Evolutionary conservation across 768 basidiomycete species (phyloP), one percentile per base, ranked within the genome.

Genomic region (Leccinum arenicola): DNA sequence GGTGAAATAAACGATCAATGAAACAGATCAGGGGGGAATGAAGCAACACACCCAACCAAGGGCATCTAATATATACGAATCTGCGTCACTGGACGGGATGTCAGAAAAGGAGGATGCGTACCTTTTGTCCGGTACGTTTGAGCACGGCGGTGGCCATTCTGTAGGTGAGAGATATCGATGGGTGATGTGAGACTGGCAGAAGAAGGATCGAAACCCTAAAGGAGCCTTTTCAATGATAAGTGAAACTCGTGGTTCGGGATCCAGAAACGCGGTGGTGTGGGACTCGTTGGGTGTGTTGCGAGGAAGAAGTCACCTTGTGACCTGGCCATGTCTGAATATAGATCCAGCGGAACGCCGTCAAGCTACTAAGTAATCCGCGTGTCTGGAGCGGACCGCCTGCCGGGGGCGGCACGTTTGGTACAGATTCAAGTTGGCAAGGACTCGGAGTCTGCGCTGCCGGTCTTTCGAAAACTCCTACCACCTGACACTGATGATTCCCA

Each of bases 71-170:
- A 54, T n/a, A 54, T 62, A 35, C 52, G 14, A 40, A 51, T 51
- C 9, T 27, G 21, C 11, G 45, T 60, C 35, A 38, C 14, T 10
- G 25, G 51, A 51, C 53, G 55, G 10, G 29, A 23, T 4, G 25
- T 19, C n/a, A 21, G 36, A 57, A 56, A 49, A 38, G 23, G 21
- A 15, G 10, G 51, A 27, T 45, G 48, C 70, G 21, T 58, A 80
- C 87, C 81, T 86, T 82, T 61, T 82, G 79, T 17, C 79, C 81
- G 49, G 85, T 88, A 64, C 84, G 76, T 70, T 83, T 83, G 70
- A 89, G 73, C 21, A 74, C 71, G 70, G 85, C 62, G 55, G 82
- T 68, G 51, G 83, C 73, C 84, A 87, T 87, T 60, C 60, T 50
- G 56, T 25, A 48, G 49, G 4, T 50, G 58, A 59, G 61, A n/a